Evolutionary conservation across 345 rosid species (phyloP).

Genomic region (Eucalyptus rudis): DNA sequence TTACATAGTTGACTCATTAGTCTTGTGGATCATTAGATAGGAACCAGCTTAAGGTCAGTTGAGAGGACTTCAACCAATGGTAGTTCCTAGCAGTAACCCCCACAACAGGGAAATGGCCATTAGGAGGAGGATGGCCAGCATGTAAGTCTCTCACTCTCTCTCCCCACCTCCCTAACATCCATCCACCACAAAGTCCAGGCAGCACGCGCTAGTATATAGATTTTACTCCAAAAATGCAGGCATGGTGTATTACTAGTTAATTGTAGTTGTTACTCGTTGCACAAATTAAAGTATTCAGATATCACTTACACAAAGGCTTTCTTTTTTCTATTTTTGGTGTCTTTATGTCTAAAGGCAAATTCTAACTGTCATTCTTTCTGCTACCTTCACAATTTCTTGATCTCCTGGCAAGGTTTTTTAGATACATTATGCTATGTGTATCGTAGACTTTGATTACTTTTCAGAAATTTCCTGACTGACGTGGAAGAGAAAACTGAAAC

Average conservation of each 20-base stretch:
- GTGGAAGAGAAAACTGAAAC: neutral
- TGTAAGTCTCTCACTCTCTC: constrained; percentile 18
- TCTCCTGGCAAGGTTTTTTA: neutral
- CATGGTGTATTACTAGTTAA: neutral
- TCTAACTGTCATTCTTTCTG: neutral
- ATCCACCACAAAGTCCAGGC: neutral
- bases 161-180: neutral
- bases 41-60: neutral
- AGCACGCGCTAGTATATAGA: neutral
- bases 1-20: neutral
- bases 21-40: neutral
- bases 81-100: constrained; percentile 33
- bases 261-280: neutral
- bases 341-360: neutral
- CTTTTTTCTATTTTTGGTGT: neutral
- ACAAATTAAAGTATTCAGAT: neutral
- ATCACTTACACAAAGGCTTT: neutral
- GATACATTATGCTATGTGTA: neutral
- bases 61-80: constrained; percentile 11
- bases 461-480: neutral
- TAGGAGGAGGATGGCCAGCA: constrained; percentile 62
- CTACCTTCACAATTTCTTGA: neutral
- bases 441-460: neutral
- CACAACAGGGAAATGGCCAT: constrained; percentile 53
- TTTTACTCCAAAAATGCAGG: neutral